Conservation (phyloP, 345 rosid genomes). For the Mangifera indica region DNA sequence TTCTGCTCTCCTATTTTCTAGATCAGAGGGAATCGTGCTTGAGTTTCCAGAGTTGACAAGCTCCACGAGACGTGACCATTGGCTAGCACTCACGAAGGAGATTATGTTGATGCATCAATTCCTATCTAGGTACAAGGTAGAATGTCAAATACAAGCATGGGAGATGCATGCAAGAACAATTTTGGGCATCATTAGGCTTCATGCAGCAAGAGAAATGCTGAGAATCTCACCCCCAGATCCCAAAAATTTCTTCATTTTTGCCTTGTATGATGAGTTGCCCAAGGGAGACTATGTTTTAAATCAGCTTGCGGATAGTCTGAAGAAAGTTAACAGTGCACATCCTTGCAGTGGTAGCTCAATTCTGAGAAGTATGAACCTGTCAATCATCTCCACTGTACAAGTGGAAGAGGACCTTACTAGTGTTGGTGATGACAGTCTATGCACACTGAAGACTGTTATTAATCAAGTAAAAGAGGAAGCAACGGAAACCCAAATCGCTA, state of each 20-base stretch:
- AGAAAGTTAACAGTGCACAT: slow-evolving; percentile 39
- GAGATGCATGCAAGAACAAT: slow-evolving; percentile 83
- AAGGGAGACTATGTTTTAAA: slow-evolving; percentile 85
- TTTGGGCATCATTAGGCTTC: slow-evolving; percentile 76
- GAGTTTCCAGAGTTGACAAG: slow-evolving; percentile 96
- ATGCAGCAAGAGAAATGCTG: slow-evolving; percentile 87
- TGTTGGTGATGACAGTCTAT: slow-evolving; percentile 22
- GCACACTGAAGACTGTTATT: slow-evolving; percentile 53
- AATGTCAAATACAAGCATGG: slow-evolving; percentile 59
- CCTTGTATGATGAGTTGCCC: slow-evolving; percentile 73
- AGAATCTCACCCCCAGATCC: slow-evolving; percentile 79
- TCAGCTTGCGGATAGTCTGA: slow-evolving; percentile 65
- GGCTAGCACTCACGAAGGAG: slow-evolving; percentile 77
- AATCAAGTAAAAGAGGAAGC: slow-evolving; percentile 64
- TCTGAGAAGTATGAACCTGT: slow-evolving; percentile 55
- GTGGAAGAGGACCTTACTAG: slow-evolving; percentile 24
- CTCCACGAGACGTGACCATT: slow-evolving; percentile 89
- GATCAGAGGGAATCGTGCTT: slow-evolving; percentile 73
- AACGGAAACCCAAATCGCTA: slow-evolving; percentile 53
- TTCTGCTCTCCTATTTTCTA: slow-evolving; percentile 19
- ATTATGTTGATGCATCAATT: slow-evolving; percentile 72
- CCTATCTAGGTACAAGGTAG: slow-evolving; percentile 45
- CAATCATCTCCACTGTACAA: slow-evolving; percentile 28
- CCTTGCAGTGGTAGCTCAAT: slow-evolving; percentile 73
- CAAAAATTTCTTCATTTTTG: slow-evolving; percentile 72